These are phyloP conservation scores for Penicillium hesseltinei DNA, from an alignment of 2,329 filamentous ascomycete genomes.

Conservation along the genomic window DNA sequence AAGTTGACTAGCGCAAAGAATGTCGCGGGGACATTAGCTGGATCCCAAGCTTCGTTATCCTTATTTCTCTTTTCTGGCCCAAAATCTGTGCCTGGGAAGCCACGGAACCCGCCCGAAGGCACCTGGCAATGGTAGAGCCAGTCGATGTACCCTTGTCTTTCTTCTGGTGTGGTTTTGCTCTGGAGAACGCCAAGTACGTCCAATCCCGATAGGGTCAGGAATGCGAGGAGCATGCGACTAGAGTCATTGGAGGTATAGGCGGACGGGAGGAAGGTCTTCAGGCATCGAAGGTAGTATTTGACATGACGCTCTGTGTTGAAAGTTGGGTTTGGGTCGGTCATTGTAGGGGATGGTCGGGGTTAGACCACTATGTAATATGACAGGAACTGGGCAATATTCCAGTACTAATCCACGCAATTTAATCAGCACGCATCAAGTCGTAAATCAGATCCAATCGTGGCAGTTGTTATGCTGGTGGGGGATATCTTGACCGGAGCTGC, in stretches of 20 bases:
- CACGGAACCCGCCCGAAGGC: conserved; percentile 81
- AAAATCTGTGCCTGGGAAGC: conserved; percentile 69
- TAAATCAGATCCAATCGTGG: conserved; percentile 5
- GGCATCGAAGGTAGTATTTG: conserved; percentile 89
- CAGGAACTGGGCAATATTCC: neutral
- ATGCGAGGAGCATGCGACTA: conserved; percentile 83
- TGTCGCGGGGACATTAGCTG: conserved; percentile 82
- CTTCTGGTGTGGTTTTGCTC: conserved; percentile 52
- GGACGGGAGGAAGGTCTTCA: conserved; percentile 75
- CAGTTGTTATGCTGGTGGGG: conserved; percentile 13
- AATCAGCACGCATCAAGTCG: neutral
- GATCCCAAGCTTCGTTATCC: conserved; percentile 62
- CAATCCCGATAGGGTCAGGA: conserved; percentile 82
- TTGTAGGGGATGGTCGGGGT: conserved; percentile 16
- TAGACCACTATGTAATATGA: neutral
- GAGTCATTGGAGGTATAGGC: conserved; percentile 87
- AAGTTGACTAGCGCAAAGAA: conserved; percentile 82
- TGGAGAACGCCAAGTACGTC: conserved; percentile 71
- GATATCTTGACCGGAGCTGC: conserved; percentile 16
- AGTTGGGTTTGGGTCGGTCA: conserved; percentile 28
- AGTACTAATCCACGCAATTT: neutral
- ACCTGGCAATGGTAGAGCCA: conserved; percentile 91
- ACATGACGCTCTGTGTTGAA: conserved; percentile 64
- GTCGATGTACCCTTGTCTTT: conserved; percentile 57
- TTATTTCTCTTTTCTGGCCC: conserved; percentile 47